Base-by-base conservation (phyloP, 2,329 filamentous ascomycete species). In the Clathrospora elynae region DNA sequence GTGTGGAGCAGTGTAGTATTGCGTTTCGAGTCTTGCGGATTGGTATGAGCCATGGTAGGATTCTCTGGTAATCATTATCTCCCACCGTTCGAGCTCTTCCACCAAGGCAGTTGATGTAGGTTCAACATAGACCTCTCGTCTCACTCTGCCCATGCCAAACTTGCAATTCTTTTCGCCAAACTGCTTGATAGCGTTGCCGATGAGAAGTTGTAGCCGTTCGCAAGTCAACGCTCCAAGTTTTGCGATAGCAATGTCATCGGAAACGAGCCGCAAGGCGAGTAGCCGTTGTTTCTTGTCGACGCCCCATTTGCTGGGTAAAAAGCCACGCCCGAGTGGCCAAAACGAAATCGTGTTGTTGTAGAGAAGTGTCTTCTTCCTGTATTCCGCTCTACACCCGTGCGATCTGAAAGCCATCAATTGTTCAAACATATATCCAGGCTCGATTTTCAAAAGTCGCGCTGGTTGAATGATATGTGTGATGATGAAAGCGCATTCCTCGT, bases 251-350 rank as follows among this genome's bases (percentile, higher is more conserved):
- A 44, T 44, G 2, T 39, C 41, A 7, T 44, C 41, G 1, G 41
- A 44, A 9, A 44, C 41, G 7, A 44, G 41, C 9, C 35, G 29
- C 6, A n/a, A 26, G 14, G 41, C 35, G 12, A 44, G 41, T 3
- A 44, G n/a, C 29, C 22, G 39, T 7, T 37, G 34, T n/a, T 19
- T 24, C 18, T 39, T 44, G 2, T 29, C 23, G 6, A 33, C 14
- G 11, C 23, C 20, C 41, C 30, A 10, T 19, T 33, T 34, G 4
- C 17, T 24, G 17, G 33, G 34, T 12, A 39, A 9, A 3, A 39
- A 24, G 4, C 24, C 29, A 5, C 25, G 34, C 2, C 41, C 16
- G 2, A 26, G 41, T 1, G 22, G 10, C 41, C 41, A 44, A 0
- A 26, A 16, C 3, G 41, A 44, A 0, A 22, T 23, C 12, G 17